These are phyloP conservation scores for Fusarium metavorans DNA, from an alignment of 2,329 filamentous ascomycete genomes.

Conservation along the genomic window DNA sequence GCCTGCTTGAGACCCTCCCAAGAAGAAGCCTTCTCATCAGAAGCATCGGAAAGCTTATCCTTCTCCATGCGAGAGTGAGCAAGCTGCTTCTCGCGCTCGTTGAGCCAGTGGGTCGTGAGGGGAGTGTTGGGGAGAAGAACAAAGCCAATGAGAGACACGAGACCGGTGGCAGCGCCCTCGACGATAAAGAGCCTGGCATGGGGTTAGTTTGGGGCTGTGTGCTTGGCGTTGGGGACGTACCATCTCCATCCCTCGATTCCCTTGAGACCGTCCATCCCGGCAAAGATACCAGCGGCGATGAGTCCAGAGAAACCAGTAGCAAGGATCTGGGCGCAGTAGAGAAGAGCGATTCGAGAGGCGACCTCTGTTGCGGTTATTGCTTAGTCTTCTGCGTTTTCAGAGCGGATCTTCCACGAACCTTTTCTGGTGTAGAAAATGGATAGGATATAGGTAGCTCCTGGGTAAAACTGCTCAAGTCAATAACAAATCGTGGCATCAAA, in stretches of 20 bases:
- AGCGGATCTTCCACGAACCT: conserved; percentile 24
- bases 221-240: conserved; percentile 40
- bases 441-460: conserved; percentile 52
- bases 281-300: conserved; percentile 71
- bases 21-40: conserved; percentile 52
- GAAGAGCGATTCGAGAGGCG: conserved; percentile 69
- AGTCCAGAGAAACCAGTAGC: conserved; percentile 76
- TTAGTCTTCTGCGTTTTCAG: not conserved
- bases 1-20: conserved; percentile 63
- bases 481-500: not conserved
- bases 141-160: conserved; percentile 47
- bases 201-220: not conserved
- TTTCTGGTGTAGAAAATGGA: conserved; percentile 51
- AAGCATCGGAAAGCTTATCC: conserved; percentile 63
- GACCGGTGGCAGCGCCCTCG: conserved; percentile 63
- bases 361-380: conserved; percentile 65
- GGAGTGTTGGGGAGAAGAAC: conserved; percentile 53
- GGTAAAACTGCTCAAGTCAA: conserved; percentile 49
- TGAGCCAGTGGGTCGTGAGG: conserved; percentile 58
- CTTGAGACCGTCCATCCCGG: conserved; percentile 51
- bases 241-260: conserved; percentile 74
- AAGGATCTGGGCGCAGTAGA: conserved; percentile 71
- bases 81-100: conserved; percentile 60
- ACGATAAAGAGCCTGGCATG: conserved; percentile 53
- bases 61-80: conserved; percentile 61